Conservation (phyloP, 1,284 basidiomycete genomes). For the Kwoniella shivajii region DNA sequence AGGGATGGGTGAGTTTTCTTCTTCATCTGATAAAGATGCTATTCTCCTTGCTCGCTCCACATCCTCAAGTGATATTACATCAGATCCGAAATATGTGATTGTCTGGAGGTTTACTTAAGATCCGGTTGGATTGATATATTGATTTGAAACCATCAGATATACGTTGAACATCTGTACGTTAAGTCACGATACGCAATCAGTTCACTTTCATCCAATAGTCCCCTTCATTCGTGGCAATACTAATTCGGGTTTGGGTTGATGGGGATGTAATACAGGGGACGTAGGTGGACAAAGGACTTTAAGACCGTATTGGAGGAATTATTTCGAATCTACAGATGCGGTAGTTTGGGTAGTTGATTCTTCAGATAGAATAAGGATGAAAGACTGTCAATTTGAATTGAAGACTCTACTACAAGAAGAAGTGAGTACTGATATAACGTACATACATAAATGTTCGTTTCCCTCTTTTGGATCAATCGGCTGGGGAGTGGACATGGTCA, state of each 20-base stretch:
- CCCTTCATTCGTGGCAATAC: background rate
- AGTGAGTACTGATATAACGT: too few relatives aligned
- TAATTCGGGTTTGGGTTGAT: background rate
- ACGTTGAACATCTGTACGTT: constrained; percentile 87
- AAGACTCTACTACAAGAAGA: constrained; percentile 85
- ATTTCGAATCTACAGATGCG: constrained; percentile 98
- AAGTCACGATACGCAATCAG: constrained; percentile 5
- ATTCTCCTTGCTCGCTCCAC: background rate
- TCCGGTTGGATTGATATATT: too few relatives aligned
- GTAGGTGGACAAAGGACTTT: constrained; percentile 95
- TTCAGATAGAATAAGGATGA: constrained; percentile 82
- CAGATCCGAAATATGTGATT: too few relatives aligned
- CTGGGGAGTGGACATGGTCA: too few relatives aligned
- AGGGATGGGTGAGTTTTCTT: constrained; percentile 72
- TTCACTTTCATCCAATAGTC: background rate
- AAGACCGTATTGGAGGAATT: constrained; percentile 97
- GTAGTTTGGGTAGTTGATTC: constrained; percentile 99
- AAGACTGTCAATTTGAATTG: constrained; percentile 86
- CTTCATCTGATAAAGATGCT: background rate
- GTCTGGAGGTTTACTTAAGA: too few relatives aligned
- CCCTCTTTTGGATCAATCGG: too few relatives aligned
- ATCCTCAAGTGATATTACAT: background rate
- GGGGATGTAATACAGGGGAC: constrained; percentile 68
- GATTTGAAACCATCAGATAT: constrained; percentile 67
- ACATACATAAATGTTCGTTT: too few relatives aligned